Evolutionary conservation across 1,284 basidiomycete genomes (phyloP).

Genomic region (Malassezia psittaci): DNA sequence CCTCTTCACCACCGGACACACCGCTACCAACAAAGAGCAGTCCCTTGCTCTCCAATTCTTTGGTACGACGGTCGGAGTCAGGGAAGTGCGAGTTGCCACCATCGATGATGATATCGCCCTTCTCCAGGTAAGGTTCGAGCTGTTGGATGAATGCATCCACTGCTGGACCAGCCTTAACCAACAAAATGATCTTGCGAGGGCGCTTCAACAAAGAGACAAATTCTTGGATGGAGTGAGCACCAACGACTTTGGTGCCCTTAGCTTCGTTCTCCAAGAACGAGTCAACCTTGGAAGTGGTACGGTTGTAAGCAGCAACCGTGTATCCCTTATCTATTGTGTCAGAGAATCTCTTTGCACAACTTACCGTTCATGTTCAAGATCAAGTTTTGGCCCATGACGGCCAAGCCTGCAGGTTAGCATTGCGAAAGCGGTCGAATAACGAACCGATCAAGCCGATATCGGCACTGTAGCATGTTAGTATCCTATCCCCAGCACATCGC

Average conservation of each 20-base stretch:
- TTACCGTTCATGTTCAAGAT: conserved; percentile 48
- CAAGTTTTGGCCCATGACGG: conserved; percentile 48
- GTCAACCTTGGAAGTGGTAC: conserved; percentile 92
- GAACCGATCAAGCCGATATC: conserved; percentile 46
- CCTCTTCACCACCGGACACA: conserved; percentile 99
- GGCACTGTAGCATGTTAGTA: conserved; percentile 25
- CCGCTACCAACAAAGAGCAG: conserved; percentile 95
- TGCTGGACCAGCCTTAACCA: conserved; percentile 64
- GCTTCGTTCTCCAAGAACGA: conserved; percentile 91
- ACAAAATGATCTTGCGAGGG: conserved; percentile 73
- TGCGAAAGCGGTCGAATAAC: neutral
- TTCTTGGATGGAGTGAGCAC: conserved; percentile 88
- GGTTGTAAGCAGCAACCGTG: conserved; percentile 92
- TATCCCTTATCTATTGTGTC: conserved; percentile 73
- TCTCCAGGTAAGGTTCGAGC: conserved; percentile 55
- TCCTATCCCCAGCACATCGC: neutral
- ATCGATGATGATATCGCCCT: conserved; percentile 89
- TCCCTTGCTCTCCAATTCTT: conserved; percentile 87
- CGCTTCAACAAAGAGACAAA: conserved; percentile 56
- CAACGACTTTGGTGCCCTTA: conserved; percentile 90
- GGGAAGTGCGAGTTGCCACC: conserved; percentile 99
- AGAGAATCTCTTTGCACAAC: conserved; percentile 3
- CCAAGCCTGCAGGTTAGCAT: conserved; percentile 22
- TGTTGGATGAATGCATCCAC: conserved; percentile 57
- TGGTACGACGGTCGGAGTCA: conserved; percentile 85